Evolutionary conservation across 305 asterid genomes (phyloP).

Genomic region (Fraxinus paxiana): DNA sequence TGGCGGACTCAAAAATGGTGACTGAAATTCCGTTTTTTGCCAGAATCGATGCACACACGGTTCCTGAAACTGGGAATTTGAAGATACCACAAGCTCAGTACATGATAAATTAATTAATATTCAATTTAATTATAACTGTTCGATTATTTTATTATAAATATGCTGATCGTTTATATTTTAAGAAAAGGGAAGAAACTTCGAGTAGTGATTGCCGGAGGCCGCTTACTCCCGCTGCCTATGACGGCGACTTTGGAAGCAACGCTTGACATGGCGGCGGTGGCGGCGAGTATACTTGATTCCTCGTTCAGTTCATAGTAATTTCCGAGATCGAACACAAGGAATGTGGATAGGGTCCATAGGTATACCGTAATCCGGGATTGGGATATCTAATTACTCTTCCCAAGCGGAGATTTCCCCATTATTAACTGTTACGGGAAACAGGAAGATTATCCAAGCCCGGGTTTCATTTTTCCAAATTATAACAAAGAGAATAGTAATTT

Average conservation of each 20-base stretch:
- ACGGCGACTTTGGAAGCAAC: slow-evolving; percentile 72
- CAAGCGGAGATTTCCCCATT: not conserved
- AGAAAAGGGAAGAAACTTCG: not conserved
- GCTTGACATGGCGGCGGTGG: slow-evolving; percentile 41
- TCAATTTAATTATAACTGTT: not conserved
- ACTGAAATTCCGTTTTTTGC: slow-evolving; percentile 77
- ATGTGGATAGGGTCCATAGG: not conserved
- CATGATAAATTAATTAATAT: not conserved
- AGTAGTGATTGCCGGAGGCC: slow-evolving; percentile 22
- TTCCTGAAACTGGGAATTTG: slow-evolving; percentile 68
- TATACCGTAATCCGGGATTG: not conserved
- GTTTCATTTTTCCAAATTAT: not conserved
- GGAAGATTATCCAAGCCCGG: not conserved
- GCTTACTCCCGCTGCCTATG: slow-evolving; percentile 83
- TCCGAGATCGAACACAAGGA: not conserved
- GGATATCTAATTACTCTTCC: not conserved
- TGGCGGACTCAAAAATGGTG: slow-evolving; percentile 71
- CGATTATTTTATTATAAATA: not conserved
- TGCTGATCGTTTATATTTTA: not conserved
- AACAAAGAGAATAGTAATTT: not conserved
- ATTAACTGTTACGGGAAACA: not conserved
- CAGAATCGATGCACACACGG: slow-evolving; percentile 76
- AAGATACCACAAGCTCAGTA: not conserved
- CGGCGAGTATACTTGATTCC: not conserved
- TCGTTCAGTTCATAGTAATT: not conserved